Percentiles rank a stretch among this genome's conserved stretches.
Conservation (phyloP, 805 yeast species). For the Cyberlindnera meyerae region DNA sequence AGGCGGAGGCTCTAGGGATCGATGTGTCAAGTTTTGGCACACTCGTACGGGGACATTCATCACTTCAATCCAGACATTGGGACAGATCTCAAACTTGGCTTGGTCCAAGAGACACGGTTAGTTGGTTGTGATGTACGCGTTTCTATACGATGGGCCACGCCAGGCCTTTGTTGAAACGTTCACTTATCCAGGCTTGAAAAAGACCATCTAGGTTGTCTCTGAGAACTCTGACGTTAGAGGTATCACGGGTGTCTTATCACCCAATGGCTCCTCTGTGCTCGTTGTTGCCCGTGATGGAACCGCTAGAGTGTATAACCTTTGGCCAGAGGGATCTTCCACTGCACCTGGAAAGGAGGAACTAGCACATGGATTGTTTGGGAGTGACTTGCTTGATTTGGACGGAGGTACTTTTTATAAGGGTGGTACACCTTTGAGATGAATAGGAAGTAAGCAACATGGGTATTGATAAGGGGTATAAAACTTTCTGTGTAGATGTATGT, state of each 20-base stretch:
- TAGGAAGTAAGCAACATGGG: background rate
- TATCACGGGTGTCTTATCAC: conserved; percentile 61
- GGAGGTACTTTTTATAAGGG: conserved; percentile 43
- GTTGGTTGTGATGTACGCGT: conserved; percentile 67
- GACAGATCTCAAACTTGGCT: conserved; percentile 72
- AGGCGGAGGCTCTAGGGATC: conserved; percentile 85
- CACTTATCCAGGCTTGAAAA: conserved; percentile 59
- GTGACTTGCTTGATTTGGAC: conserved; percentile 49
- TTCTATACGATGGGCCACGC: too few relatives aligned
- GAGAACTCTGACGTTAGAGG: conserved; percentile 38
- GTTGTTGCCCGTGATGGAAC: conserved; percentile 78
- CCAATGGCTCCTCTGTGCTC: conserved; percentile 57
- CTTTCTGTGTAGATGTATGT: background rate
- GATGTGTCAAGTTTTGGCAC: conserved; percentile 85
- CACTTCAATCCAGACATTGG: conserved; percentile 48
- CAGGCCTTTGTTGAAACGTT: conserved; percentile 47
- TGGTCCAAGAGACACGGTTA: conserved; percentile 70
- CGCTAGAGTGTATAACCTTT: conserved; percentile 65
- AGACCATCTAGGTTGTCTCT: conserved; percentile 39
- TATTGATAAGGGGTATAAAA: background rate
- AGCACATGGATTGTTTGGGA: conserved; percentile 42
- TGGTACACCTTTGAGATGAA: background rate
- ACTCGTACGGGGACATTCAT: conserved; percentile 70
- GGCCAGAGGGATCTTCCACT: conserved; percentile 39
- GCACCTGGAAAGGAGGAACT: conserved; percentile 22